phyloP scores from a whole-genome alignment of 176 grass and related monocot species.

The Miscanthus lutarioriparius region DNA sequence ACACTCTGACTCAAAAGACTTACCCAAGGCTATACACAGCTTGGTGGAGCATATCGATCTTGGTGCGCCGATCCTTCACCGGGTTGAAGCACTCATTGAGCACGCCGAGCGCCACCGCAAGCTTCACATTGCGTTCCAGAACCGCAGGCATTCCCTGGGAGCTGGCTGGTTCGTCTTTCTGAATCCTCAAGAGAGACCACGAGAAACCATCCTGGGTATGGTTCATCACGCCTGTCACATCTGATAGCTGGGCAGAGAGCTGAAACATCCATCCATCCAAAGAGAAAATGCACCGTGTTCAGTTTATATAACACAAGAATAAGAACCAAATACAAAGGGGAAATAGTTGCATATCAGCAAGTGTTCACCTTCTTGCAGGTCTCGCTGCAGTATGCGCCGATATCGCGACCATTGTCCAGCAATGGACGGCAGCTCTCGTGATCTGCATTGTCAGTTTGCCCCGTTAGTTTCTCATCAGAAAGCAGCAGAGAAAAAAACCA shows the following conservation, averaged over 20 bases:
- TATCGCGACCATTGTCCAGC: conserved; percentile 32
- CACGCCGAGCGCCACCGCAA: conserved; percentile 52
- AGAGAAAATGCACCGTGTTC: background rate
- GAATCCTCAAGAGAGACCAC: conserved; percentile 59
- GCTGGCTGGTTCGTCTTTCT: conserved; percentile 3
- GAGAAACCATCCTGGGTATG: conserved; percentile 45
- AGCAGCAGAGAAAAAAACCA: background rate
- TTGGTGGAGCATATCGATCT: conserved; percentile 60
- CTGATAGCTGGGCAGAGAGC: conserved; percentile 49
- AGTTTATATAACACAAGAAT: background rate
- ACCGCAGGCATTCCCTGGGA: background rate
- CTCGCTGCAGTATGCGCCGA: conserved; percentile 40
- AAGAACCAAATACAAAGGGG: background rate
- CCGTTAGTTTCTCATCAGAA: background rate
- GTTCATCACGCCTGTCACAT: conserved; percentile 54
- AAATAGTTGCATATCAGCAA: background rate
- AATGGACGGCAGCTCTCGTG: conserved; percentile 58
- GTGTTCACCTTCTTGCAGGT: conserved; percentile 69
- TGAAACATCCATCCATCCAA: conserved; percentile 28
- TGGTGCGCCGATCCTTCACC: conserved; percentile 60
- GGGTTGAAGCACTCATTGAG: conserved; percentile 76
- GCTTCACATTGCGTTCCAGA: conserved; percentile 59
- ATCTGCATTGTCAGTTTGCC: conserved; percentile 42
- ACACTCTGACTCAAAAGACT: background rate
- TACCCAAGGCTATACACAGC: conserved; percentile 73